Percentiles rank a stretch among this genome's conserved stretches.
Evolutionary conservation across 768 basidiomycete species (phyloP).

Genomic region (Stropharia rugosoannulata): DNA sequence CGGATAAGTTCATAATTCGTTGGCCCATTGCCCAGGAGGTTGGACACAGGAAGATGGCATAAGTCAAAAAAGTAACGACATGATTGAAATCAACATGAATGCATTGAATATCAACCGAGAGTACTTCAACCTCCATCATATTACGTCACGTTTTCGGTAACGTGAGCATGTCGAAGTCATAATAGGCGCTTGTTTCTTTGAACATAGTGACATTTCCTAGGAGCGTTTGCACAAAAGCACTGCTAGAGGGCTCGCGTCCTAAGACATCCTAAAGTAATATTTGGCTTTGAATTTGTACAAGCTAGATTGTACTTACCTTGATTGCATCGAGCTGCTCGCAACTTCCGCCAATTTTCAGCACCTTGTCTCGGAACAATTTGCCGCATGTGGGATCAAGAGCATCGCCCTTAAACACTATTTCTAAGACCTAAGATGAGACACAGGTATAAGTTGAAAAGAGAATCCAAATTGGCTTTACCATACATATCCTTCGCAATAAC

Average conservation of each 20-base stretch:
- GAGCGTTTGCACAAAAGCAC: slow-evolving; percentile 76
- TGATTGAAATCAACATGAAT: too few species aligned
- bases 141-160: too few species aligned
- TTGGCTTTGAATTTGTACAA: neutral
- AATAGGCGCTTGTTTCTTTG: too few species aligned
- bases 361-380: slow-evolving; percentile 69
- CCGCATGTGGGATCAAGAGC: slow-evolving; percentile 72
- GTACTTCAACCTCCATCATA: too few species aligned
- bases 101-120: too few species aligned
- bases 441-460: neutral
- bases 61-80: too few species aligned
- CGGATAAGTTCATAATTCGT: too few species aligned
- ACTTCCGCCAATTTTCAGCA: slow-evolving; percentile 72
- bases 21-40: too few species aligned
- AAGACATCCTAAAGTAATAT: slow-evolving; percentile 60
- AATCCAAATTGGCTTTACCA: slow-evolving; percentile 25
- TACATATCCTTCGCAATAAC: slow-evolving; percentile 64
- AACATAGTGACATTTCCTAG: too few species aligned
- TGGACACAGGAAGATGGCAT: too few species aligned
- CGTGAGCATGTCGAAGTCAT: too few species aligned
- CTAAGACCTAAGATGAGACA: slow-evolving; percentile 20
- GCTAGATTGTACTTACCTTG: slow-evolving; percentile 41
- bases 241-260: slow-evolving; percentile 69
- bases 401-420: slow-evolving; percentile 78
- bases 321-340: slow-evolving; percentile 79